Percentiles rank a stretch among this genome's conserved stretches.
Evolutionary conservation across 2,329 filamentous ascomycete species (phyloP).

Genomic region (Sporothrix brunneoviolacea): DNA sequence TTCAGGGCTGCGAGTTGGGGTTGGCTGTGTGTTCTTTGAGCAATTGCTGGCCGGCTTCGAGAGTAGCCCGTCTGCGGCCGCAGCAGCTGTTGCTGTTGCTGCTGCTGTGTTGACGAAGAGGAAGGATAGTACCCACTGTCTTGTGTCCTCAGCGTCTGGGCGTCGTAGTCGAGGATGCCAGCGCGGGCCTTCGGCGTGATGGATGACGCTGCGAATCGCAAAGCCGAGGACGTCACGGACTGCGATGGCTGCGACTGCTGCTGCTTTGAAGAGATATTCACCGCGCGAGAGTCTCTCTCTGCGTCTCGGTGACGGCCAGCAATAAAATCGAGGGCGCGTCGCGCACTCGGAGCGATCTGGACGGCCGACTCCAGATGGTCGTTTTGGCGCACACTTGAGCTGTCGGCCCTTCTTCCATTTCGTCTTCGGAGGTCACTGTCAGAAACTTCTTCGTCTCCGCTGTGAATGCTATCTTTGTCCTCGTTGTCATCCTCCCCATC

Average conservation of each 20-base stretch:
- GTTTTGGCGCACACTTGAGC: not conserved
- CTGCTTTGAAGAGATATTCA: too few species aligned
- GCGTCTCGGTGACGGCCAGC: constrained; percentile 32
- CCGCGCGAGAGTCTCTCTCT: constrained; percentile 14
- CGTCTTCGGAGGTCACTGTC: not conserved
- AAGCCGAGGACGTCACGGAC: not conserved
- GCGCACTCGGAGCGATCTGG: constrained; percentile 39
- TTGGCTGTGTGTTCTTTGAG: constrained; percentile 43
- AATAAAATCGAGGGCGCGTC: constrained; percentile 46
- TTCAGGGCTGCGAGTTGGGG: constrained; percentile 41
- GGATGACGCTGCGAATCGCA: not conserved
- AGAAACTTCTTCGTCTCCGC: constrained; percentile 15
- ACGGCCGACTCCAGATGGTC: constrained; percentile 10
- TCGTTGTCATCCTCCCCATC: constrained; percentile 20
- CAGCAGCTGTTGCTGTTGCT: constrained; percentile 20
- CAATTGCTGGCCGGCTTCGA: constrained; percentile 37
- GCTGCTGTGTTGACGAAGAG: constrained; percentile 3
- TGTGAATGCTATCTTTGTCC: constrained; percentile 11
- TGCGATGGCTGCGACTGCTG: constrained; percentile 18
- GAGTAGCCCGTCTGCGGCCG: constrained; percentile 51
- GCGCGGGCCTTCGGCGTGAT: not conserved
- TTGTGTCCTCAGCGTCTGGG: constrained; percentile 26
- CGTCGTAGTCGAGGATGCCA: constrained; percentile 27
- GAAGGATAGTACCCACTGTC: constrained; percentile 25
- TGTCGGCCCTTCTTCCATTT: not conserved